A percentile compares a stretch with the other conserved stretches of the same genome.
Evolutionary conservation across 1,284 basidiomycete species (phyloP).

Genomic region (Hemileia vastatrix): DNA sequence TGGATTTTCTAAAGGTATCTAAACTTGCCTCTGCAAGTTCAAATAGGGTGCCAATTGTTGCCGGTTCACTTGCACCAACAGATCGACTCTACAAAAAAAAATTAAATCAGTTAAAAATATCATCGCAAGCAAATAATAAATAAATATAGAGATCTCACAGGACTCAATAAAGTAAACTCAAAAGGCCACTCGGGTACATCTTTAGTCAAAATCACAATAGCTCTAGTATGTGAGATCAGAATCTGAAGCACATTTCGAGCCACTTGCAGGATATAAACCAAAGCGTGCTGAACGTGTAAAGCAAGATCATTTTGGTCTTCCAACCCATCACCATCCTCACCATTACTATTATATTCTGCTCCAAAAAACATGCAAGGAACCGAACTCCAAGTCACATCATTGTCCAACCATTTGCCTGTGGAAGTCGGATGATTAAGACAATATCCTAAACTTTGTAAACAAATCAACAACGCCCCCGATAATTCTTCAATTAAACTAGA

Average conservation of each 20-base stretch:
- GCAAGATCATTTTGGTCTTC: conserved; percentile 13
- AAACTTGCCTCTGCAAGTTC: conserved; percentile 19
- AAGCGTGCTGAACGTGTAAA: conserved; percentile 17
- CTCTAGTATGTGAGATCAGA: conserved; percentile 20
- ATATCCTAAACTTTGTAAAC: conserved; percentile 19
- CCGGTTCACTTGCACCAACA: conserved; percentile 17
- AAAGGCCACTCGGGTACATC: conserved; percentile 19
- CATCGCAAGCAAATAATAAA: background rate
- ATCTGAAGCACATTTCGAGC: conserved; percentile 18
- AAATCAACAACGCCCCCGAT: conserved; percentile 4
- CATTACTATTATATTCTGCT: too few species aligned
- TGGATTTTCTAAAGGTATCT: conserved; percentile 14
- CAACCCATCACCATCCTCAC: background rate
- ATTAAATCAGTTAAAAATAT: background rate
- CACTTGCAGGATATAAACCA: conserved; percentile 22
- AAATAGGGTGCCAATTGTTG: conserved; percentile 17
- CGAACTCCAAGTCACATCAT: conserved; percentile 17
- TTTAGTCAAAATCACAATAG: conserved; percentile 12
- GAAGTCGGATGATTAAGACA: conserved; percentile 22
- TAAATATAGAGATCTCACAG: conserved; percentile 8
- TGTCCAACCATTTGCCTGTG: conserved; percentile 20
- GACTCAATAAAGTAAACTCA: conserved; percentile 17
- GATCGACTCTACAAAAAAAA: conserved; percentile 21
- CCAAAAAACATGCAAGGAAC: too few species aligned
- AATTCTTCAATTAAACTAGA: conserved; percentile 13